Evolutionary conservation across 2,329 filamentous ascomycete genomes (phyloP), one percentile per base, ranked within the genome.

Genomic region (Xylaria sp.): DNA sequence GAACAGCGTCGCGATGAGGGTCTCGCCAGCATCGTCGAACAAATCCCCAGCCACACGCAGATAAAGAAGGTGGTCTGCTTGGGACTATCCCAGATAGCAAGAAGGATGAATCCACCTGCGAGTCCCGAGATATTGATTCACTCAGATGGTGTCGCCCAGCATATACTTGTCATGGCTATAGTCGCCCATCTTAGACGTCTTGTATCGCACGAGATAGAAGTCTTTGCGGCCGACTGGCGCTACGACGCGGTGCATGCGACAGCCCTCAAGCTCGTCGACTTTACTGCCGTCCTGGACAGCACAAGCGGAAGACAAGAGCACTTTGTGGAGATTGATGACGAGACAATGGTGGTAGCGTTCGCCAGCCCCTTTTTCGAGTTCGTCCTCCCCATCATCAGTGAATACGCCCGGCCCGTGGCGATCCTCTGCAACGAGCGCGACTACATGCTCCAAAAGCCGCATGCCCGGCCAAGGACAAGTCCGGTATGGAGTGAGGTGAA

Each of bases 51-150:
- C 10, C 18, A 42, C 5, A 19, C 4, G 5, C 11, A 52, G 8
- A 63, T 63, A 37, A 51, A 56, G 8, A 58, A 60, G 11, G 18
- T 63, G 9, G 55, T 63, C n/a, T 63, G 61, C n/a, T 56, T 63
- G 44, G 61, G 61, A 4, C 23, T 63, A 23, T 60, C 58, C n/a
- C 42, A 60, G 30, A 54, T 63, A 52, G 61, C 55, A 10, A 16
- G 7, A n/a, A 61, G 49, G 5, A 11, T 42, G 6, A 46, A 5
- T 30, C 23, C 34, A 8, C 44, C 49, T 10, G 16, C 10, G 13
- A 52, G 16, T 18, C 19, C 50, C 11, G 5, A 48, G 1, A 35
- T 51, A 30, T 23, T 3, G 11, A 54, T 58, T 11, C 37, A 37
- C 9, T 55, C 61, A 35, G 44, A n/a, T 4, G 39, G 44, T 30